phyloP scores from a whole-genome alignment of 2,329 filamentous ascomycete species.

The Curvularia verruculosa region DNA sequence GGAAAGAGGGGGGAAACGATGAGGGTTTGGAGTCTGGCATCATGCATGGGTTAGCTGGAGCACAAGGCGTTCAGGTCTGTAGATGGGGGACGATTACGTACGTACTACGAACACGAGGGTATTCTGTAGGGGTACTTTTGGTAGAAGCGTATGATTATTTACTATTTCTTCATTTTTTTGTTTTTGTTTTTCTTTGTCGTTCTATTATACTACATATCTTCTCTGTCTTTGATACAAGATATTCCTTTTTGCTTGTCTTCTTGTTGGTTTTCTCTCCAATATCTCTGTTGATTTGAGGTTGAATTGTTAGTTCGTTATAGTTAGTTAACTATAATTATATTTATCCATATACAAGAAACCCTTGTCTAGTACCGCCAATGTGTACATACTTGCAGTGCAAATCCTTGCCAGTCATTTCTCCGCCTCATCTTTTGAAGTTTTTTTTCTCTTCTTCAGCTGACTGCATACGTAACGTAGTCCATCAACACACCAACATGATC shows the following conservation, averaged over 20 bases:
- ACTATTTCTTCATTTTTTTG: not conserved
- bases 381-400: too few species aligned
- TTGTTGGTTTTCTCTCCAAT: not conserved
- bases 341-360: too few species aligned
- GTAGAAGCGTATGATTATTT: not conserved
- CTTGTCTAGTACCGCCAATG: too few species aligned
- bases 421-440: too few species aligned
- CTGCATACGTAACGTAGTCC: too few species aligned
- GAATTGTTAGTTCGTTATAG: too few species aligned
- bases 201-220: not conserved
- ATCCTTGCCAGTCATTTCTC: too few species aligned
- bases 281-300: too few species aligned
- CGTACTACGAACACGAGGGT: not conserved
- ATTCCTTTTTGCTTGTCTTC: not conserved
- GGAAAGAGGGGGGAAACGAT: not conserved
- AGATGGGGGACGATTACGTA: not conserved
- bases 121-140: not conserved
- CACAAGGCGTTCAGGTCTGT: not conserved
- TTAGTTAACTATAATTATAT: too few species aligned
- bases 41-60: conserved; percentile 16
- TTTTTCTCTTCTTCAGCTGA: too few species aligned
- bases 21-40: not conserved
- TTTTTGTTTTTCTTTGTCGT: not conserved
- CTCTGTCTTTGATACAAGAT: not conserved
- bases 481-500: too few species aligned